phyloP scores from a whole-genome alignment of 106 monocot species.

The Allium sativum region DNA sequence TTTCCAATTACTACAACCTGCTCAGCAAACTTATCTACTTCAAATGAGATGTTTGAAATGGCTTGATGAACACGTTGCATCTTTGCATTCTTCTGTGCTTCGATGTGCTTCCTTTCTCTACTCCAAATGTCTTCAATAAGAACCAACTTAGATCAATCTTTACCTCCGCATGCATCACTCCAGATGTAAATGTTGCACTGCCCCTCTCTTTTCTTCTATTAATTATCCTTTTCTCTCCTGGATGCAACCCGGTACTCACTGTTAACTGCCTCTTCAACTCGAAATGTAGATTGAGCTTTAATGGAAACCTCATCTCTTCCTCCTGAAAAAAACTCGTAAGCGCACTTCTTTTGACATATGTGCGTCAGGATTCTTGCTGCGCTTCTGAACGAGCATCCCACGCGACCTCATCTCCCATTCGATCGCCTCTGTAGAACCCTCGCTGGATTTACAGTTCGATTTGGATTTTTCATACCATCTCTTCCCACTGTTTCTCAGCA shows the following conservation, averaged over 20 bases:
- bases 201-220: constrained; percentile 53
- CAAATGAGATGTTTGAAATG: constrained; percentile 44
- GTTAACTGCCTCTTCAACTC: constrained; percentile 70
- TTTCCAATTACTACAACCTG: constrained; percentile 62
- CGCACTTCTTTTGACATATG: constrained; percentile 18
- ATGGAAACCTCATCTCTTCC: constrained; percentile 36
- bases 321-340: constrained; percentile 39
- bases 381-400: too few relatives aligned
- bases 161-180: constrained; percentile 60
- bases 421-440: too few relatives aligned
- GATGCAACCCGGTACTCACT: constrained; percentile 36
- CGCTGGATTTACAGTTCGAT: too few relatives aligned
- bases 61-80: constrained; percentile 39
- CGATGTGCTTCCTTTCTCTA: constrained; percentile 47
- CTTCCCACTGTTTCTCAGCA: not conserved
- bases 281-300: constrained; percentile 44
- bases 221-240: constrained; percentile 51
- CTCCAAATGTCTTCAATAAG: constrained; percentile 50
- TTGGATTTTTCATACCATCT: constrained; percentile 4
- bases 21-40: constrained; percentile 62
- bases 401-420: too few relatives aligned
- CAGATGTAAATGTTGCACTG: constrained; percentile 45
- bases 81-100: constrained; percentile 48
- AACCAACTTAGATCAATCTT: constrained; percentile 56
- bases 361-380: too few relatives aligned